Base-by-base conservation (phyloP, 192 early-diverging fungal species). In the Lunasporangiospora selenospora region DNA sequence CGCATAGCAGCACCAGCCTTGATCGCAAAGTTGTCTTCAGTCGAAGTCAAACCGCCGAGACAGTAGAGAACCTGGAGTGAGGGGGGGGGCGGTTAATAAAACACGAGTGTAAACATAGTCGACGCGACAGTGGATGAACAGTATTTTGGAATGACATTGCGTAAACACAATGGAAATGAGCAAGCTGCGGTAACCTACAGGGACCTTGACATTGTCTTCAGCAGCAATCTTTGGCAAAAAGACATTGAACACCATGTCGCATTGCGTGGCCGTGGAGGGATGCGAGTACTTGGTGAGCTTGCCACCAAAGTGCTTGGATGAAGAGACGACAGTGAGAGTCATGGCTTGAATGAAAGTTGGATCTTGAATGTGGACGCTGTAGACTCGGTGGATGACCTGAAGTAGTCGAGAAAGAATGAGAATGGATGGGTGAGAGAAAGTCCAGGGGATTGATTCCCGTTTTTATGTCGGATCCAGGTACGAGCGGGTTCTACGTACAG, bases 1-100 rank as follows among this genome's bases (percentile, higher is more conserved):
- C 82, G 63, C 21, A 62, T 58, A 23, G 91, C 58, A 24, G 92
- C 90, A 6, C 93, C 91, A 56, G 86, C 85, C 76, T 97, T 97
- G 63, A 87, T 87, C 49, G 92, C 70, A 81, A 95, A 94, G 81
- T 97, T 97, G 78, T 97, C 95, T 46, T 92, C 88, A 41, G 79
- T 90, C 65, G 89, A 88, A 0, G 91, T 91, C 46, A 96, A 81
- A n/a, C 94, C 94, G 15, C 91, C 86, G 3, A 96, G 79, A 55
- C 84, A 96, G 75, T 89, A 89, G 6, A 96, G 53, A 21, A 76
- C 81, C 26, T 86, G 85, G 4, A 78, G 50, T 10, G 46, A n/a
- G n/a, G n/a, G n/a, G n/a, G n/a, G n/a, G n/a, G n/a, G 15, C 27
- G 15, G 27, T 15, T 30, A 24, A 43, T 15, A 37, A 43, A 15